These are phyloP conservation scores for Hymenoscyphus infarciens DNA, from an alignment of 2,329 filamentous ascomycete genomes.

Conservation along the genomic window DNA sequence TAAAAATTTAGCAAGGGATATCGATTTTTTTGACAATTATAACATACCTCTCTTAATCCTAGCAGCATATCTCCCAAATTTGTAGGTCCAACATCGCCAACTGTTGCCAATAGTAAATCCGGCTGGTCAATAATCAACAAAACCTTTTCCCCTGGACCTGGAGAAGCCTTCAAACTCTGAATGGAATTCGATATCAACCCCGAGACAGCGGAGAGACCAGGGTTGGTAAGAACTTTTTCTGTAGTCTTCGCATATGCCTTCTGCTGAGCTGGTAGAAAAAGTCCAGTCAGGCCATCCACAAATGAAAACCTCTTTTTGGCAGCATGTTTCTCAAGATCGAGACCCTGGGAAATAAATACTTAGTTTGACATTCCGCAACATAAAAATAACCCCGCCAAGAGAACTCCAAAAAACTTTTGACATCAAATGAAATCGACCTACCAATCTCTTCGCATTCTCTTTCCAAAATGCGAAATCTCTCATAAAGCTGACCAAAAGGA, in stretches of 20 bases:
- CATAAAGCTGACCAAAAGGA: slow-evolving; percentile 81
- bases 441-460: slow-evolving; percentile 64
- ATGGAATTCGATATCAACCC: slow-evolving; percentile 24
- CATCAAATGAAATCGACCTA: slow-evolving; percentile 38
- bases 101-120: slow-evolving; percentile 61
- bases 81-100: slow-evolving; percentile 43
- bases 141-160: slow-evolving; percentile 36
- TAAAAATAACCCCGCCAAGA: not conserved
- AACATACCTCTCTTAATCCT: slow-evolving; percentile 58
- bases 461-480: slow-evolving; percentile 77
- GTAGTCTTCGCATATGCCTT: not conserved
- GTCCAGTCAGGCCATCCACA: slow-evolving; percentile 58
- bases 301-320: slow-evolving; percentile 63
- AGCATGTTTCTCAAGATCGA: slow-evolving; percentile 63
- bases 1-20: slow-evolving; percentile 13
- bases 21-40: not conserved
- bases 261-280: slow-evolving; percentile 25
- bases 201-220: slow-evolving; percentile 21
- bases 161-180: slow-evolving; percentile 14
- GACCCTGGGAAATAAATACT: slow-evolving; percentile 46
- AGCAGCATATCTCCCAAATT: slow-evolving; percentile 55
- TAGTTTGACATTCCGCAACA: slow-evolving; percentile 8
- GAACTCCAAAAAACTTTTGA: not conserved
- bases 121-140: slow-evolving; percentile 65
- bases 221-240: slow-evolving; percentile 19